Evolutionary conservation across 805 yeast genomes (phyloP).

Genomic region (Metschnikowia bowlesiae): DNA sequence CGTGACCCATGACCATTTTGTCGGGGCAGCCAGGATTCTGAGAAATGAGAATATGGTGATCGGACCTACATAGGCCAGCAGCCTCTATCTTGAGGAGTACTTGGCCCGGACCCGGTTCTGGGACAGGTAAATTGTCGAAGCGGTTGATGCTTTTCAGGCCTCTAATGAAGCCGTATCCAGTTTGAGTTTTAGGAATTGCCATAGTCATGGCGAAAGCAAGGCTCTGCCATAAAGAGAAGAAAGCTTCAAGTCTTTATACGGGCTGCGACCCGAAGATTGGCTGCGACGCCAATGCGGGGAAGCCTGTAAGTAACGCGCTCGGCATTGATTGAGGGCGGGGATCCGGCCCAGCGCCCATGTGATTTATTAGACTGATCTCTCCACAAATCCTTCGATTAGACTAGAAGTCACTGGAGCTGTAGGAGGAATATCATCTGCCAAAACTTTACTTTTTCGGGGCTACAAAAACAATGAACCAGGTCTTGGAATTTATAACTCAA

Average conservation of each 20-base stretch:
- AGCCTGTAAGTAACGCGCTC: neutral
- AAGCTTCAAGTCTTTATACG: neutral
- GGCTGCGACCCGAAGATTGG: neutral
- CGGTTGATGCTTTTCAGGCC: constrained; percentile 24
- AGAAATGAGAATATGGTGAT: constrained; percentile 31
- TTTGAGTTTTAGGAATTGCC: constrained; percentile 26
- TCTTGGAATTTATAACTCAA: constrained; percentile 6
- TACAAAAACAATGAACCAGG: neutral
- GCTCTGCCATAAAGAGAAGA: neutral
- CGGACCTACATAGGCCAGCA: constrained; percentile 43
- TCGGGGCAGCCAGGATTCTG: constrained; percentile 19
- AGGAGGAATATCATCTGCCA: too few relatives aligned
- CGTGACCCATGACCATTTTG: constrained; percentile 42
- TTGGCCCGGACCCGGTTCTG: constrained; percentile 25
- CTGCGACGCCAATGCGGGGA: neutral
- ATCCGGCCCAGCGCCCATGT: neutral
- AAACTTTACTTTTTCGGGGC: neutral
- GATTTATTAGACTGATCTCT: neutral
- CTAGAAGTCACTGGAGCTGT: too few relatives aligned
- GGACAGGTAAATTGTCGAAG: constrained; percentile 29
- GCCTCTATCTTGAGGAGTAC: constrained; percentile 39
- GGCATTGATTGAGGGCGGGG: neutral
- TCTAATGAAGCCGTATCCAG: constrained; percentile 29
- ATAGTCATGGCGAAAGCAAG: neutral
- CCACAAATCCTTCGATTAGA: too few relatives aligned